phyloP scores from a whole-genome alignment of 2,329 filamentous ascomycete genomes.

The Endocalyx cinctus region DNA sequence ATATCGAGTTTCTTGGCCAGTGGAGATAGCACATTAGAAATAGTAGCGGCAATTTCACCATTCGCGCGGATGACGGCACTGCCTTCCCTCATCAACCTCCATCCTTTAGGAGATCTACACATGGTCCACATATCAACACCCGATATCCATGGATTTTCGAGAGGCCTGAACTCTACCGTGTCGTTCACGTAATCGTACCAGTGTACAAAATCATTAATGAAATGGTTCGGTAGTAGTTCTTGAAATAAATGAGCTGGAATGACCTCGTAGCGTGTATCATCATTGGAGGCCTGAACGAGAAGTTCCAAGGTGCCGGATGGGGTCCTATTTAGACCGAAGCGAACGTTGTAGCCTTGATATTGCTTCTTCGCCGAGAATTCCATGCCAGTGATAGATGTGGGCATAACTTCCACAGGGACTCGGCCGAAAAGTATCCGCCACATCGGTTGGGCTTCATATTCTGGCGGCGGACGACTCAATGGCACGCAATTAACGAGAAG shows the following conservation, averaged over 20 bases:
- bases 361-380: constrained; percentile 31
- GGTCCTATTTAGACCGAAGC: constrained; percentile 28
- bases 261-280: neutral
- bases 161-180: constrained; percentile 27
- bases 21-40: neutral
- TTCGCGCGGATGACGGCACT: neutral
- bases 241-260: neutral
- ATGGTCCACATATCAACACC: neutral
- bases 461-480: constrained; percentile 38
- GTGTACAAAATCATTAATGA: constrained; percentile 38
- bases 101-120: neutral
- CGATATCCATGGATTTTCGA: neutral
- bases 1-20: too few species aligned
- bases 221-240: constrained; percentile 10
- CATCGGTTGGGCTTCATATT: constrained; percentile 35
- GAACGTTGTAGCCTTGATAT: constrained; percentile 27
- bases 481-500: constrained; percentile 49
- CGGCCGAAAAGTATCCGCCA: constrained; percentile 42
- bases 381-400: constrained; percentile 33
- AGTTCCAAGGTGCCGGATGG: neutral
- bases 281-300: neutral
- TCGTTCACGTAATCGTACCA: constrained; percentile 35
- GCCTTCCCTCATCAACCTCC: neutral
- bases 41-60: neutral
- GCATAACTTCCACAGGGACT: constrained; percentile 38